Evolutionary conservation across 768 basidiomycete species (phyloP).

Genomic region (Pholiota molesta): DNA sequence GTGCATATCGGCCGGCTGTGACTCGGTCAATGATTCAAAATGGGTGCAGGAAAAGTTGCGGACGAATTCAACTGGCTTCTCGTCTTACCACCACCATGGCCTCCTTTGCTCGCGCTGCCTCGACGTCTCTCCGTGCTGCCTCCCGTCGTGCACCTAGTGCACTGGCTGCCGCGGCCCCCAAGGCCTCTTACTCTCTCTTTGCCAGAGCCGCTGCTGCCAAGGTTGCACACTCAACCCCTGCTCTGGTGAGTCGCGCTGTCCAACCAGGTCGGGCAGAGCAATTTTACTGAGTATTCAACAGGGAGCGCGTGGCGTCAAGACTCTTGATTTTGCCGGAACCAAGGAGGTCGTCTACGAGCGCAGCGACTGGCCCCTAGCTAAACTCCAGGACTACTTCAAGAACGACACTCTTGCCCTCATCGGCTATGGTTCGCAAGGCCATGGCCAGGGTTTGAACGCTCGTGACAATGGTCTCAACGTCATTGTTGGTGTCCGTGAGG

Average conservation of each 20-base stretch:
- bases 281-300: slow-evolving; percentile 22
- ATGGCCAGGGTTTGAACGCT: slow-evolving; percentile 98
- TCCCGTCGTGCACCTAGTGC: slow-evolving; percentile 67
- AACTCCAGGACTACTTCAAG: slow-evolving; percentile 99
- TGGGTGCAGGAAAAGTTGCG: slow-evolving; percentile 20
- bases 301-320: slow-evolving; percentile 84
- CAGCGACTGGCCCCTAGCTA: slow-evolving; percentile 95
- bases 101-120: slow-evolving; percentile 65
- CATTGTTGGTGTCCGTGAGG: slow-evolving; percentile 96
- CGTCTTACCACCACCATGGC: slow-evolving; percentile 53
- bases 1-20: slow-evolving; percentile 15
- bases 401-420: slow-evolving; percentile 99
- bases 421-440: slow-evolving; percentile 98
- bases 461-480: slow-evolving; percentile 99
- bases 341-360: slow-evolving; percentile 95
- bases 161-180: slow-evolving; percentile 39
- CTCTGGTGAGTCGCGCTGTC: slow-evolving; percentile 33
- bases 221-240: slow-evolving; percentile 34
- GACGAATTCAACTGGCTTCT: slow-evolving; percentile 1
- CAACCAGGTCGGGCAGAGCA: neutral
- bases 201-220: slow-evolving; percentile 49
- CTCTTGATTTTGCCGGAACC: slow-evolving; percentile 94
- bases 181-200: slow-evolving; percentile 73
- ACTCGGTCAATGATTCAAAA: slow-evolving; percentile 16
- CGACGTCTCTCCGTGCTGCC: slow-evolving; percentile 63